Base-by-base conservation (phyloP, 1,284 basidiomycete genomes). In the Marasmius fiardii region DNA sequence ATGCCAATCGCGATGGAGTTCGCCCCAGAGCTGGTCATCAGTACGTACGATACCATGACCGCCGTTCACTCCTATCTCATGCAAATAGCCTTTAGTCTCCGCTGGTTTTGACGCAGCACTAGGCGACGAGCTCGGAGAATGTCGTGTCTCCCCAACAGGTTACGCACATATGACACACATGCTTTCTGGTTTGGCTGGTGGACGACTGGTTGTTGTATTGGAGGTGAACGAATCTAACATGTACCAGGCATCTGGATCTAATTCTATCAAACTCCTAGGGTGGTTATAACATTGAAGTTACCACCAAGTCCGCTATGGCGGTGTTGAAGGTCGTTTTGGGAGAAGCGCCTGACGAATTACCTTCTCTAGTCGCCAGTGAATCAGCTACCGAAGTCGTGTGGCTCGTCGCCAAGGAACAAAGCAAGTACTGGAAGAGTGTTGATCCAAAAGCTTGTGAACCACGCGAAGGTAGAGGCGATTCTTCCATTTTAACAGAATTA, bases 151-250 rank as follows among this genome's bases (percentile, higher is more conserved):
- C 1, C 97, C 97, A 0, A 81, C 86, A n/a, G 96, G 95, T 1
- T 99, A 95, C 69, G 95, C 95, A 0, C 96, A 98, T 65, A 98
- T 99, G 95, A 98, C 97, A 2, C 92, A 98, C 65, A 95, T 97
- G 88, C 79, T 99, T 3, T 83, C 86, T 43, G 85, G 90, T n/a
- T 78, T 99, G 8, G 95, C 96, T 11, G 82, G 86, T 3, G 97
- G 97, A 5, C 90, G 86, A 64, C 65, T 98, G 6, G 93, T 97
- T 12, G 93, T 97, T 21, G 95, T 94, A 3, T 82, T 99, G 26
- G 97, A 99, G 82, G 95, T 94, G 56, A 50, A 71, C 60, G 1
- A 24, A 44, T 51, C n/a, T 35, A 16, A 21, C 45, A 43, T 41
- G 16, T 41, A 16, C 5, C 35, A 37, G 16, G 14, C 16, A 14